Base-by-base conservation (phyloP, 257 asterid genomes). In the Nicotiana attenuata region DNA sequence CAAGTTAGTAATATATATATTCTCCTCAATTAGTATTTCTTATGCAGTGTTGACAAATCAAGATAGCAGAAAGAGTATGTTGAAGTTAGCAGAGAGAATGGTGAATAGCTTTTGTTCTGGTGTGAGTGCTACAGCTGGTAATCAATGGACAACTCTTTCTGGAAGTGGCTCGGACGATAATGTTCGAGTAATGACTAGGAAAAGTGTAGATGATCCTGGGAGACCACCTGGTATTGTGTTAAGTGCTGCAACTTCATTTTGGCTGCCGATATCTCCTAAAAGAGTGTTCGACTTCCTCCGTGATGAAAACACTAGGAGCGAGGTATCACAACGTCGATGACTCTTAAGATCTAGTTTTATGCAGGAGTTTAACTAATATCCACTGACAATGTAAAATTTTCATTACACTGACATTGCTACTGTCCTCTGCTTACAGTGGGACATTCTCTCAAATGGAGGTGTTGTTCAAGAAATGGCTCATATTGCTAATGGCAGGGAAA, bases 191-290 rank as follows among this genome's bases (percentile, higher is more conserved):
- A 86, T 91, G 92, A 84, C 88, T 14, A 84, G 92, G 11, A 87
- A 69, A 35, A 89, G 85, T 64, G 80, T 81, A 57, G 85, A 87
- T 31, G 93, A 89, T n/a, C 87, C 85, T 5, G 87, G 76, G 19
- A 57, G 24, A 73, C 93, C 90, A 11, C 73, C 83, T 14, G 89
- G 94, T 7, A 59, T 87, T 41, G 83, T 84, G 7, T 84, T 91
- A 5, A 69, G 64, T 77, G 80, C 84, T 5, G 89, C 91, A 0
- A 89, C 91, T 75, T 91, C 94, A 16, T 83, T 88, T 8, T 91
- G 94, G 94, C 91, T 89, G 17, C 90, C 94, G 1, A 8, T 83
- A 55, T 71, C 90, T 33, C 91, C 92, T 0, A 85, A 76, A 61
- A 77, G 50, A 24, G 85, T 88, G 10, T 89, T 89, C 29, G 79